phyloP scores from a whole-genome alignment of 768 basidiomycete species.

The Tephrocybe sp. region DNA sequence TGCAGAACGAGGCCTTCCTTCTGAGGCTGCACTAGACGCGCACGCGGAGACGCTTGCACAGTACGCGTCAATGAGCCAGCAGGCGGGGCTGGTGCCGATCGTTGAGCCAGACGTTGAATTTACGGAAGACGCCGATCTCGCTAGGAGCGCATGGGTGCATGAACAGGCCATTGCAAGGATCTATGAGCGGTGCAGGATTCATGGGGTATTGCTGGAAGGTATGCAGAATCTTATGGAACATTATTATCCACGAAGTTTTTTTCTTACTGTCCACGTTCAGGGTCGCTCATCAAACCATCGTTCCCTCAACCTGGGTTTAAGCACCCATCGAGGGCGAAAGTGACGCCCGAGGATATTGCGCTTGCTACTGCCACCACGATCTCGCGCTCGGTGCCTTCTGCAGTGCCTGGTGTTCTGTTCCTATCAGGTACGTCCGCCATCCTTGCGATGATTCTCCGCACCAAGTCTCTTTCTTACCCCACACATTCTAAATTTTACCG shows the following conservation, averaged over 20 bases:
- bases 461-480: not conserved
- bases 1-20: constrained; percentile 30
- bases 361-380: constrained; percentile 43
- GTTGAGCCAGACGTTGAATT: constrained; percentile 54
- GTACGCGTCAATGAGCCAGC: constrained; percentile 48
- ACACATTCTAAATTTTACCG: not conserved
- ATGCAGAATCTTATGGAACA: not conserved
- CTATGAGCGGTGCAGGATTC: constrained; percentile 40
- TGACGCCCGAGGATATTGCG: constrained; percentile 39
- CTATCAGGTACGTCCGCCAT: constrained; percentile 37
- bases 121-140: constrained; percentile 42
- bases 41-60: constrained; percentile 46
- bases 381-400: constrained; percentile 40
- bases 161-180: constrained; percentile 43
- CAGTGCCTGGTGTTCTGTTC: constrained; percentile 49
- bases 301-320: constrained; percentile 49
- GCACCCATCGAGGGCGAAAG: constrained; percentile 32
- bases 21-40: constrained; percentile 37
- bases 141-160: constrained; percentile 43
- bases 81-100: constrained; percentile 50
- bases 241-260: not conserved
- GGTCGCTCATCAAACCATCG: constrained; percentile 49
- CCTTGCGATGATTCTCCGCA: constrained; percentile 1
- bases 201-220: constrained; percentile 51
- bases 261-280: constrained; percentile 19